Evolutionary conservation across 179 eudicot species (phyloP), one percentile per base, ranked within the genome.

Genomic region (Gypsophila paniculata): DNA sequence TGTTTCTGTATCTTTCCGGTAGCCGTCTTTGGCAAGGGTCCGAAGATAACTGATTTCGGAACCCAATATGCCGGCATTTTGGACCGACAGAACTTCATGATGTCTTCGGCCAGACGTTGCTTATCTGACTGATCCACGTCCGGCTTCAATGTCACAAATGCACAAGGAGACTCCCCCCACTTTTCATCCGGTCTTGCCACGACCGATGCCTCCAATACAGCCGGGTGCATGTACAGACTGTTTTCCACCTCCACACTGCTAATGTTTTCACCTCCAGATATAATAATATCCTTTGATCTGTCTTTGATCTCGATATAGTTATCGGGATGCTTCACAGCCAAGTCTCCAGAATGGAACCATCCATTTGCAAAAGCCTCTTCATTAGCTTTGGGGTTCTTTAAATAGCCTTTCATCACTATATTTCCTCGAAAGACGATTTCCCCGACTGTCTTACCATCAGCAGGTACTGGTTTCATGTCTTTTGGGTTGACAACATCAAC

Each of bases 111-210:
- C 76, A 93, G 15, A 11, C 63, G 74, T 38, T 54, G 62, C 75
- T 91, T 80, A 54, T 91, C 75, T 0, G 83, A 79, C 63, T 75
- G 77, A 32, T 85, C 87, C 0, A 83, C 76, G 2, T 72, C 87
- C 0, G 82, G 75, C 83, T 89, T 93, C 68, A 86, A 52, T 10
- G 96, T 86, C 73, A 93, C 88, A 62, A 93, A 93, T 12, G 98
- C 98, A 61, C 98, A 93, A 6, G 98, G 97, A 0, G 96, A 86
- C 81, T 93, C 97, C 4, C 95, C 96, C 98, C 98, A 93, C 69
- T 65, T 79, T 72, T 93, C 91, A 25, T 93, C 96, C 0, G 89
- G 86, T 75, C 98, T 78, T 5, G 96, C 90, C 78, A 91, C 96
- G 26, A 91, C 96, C 2, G 96, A 88, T 5, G 82, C 96, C 78